These are phyloP conservation scores for Aspergillus fructus DNA, from an alignment of 2,329 filamentous ascomycete genomes.

Conservation along the genomic window DNA sequence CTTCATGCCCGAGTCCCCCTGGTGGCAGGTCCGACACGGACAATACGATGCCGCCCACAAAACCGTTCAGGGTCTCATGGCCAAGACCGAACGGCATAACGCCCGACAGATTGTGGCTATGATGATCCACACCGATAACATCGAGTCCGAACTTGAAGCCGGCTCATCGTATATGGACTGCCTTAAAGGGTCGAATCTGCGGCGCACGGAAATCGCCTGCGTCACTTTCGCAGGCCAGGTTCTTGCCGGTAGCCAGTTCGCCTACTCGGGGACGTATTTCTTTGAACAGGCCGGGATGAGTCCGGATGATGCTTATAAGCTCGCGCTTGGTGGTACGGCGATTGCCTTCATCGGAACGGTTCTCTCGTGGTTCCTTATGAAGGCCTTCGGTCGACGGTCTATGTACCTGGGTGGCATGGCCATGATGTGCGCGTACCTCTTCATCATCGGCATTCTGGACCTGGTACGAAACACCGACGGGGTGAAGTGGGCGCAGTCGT, in stretches of 20 bases:
- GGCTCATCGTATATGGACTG: slow-evolving; percentile 29
- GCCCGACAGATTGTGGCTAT: slow-evolving; percentile 52
- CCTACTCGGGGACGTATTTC: slow-evolving; percentile 34
- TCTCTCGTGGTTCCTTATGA: slow-evolving; percentile 50
- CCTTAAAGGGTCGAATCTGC: slow-evolving; percentile 30
- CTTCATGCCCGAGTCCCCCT: slow-evolving; percentile 52
- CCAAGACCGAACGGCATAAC: slow-evolving; percentile 27
- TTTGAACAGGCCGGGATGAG: slow-evolving; percentile 48
- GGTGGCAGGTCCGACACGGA: slow-evolving; percentile 50
- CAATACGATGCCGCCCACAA: slow-evolving; percentile 43
- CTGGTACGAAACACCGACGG: not conserved
- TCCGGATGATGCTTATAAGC: slow-evolving; percentile 36
- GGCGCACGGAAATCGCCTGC: slow-evolving; percentile 44
- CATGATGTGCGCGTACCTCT: slow-evolving; percentile 28
- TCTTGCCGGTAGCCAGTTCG: slow-evolving; percentile 29
- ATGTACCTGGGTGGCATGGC: slow-evolving; percentile 38
- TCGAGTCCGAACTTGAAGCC: slow-evolving; percentile 22
- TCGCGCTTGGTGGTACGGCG: slow-evolving; percentile 49
- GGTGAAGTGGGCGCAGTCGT: slow-evolving; percentile 36
- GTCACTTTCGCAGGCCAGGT: slow-evolving; percentile 36
- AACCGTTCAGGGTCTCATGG: slow-evolving; percentile 41
- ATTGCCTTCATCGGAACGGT: slow-evolving; percentile 38
- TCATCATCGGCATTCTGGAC: slow-evolving; percentile 27
- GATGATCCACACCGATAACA: slow-evolving; percentile 57
- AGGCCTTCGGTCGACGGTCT: slow-evolving; percentile 36